phyloP scores from a whole-genome alignment of 2,329 filamentous ascomycete species.

The Fusarium brachygibbosum region DNA sequence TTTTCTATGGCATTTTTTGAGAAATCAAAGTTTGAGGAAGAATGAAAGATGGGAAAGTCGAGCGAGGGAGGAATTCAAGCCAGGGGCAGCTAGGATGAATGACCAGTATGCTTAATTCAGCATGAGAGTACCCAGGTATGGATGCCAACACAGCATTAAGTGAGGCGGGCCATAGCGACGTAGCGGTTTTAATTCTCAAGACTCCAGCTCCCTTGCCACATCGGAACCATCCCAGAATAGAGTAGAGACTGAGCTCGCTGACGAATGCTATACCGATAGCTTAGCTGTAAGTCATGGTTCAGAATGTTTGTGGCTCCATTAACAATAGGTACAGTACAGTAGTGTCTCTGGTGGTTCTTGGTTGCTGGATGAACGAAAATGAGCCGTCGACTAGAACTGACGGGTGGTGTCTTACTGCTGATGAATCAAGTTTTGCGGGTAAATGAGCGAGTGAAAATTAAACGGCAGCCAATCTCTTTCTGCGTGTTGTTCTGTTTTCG shows the following conservation, averaged over 20 bases:
- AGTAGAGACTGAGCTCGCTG: conserved; percentile 18
- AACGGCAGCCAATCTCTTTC: conserved; percentile 20
- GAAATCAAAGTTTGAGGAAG: conserved; percentile 11
- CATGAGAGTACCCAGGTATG: conserved; percentile 1
- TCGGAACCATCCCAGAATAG: conserved; percentile 17
- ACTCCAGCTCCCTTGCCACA: conserved; percentile 38
- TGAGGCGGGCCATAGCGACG: conserved; percentile 39
- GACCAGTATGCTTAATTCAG: conserved; percentile 16
- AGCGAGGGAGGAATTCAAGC: conserved; percentile 6
- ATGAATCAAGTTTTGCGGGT: conserved; percentile 35
- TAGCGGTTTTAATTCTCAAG: conserved; percentile 23
- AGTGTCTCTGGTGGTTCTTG: conserved; percentile 1
- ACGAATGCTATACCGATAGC: conserved; percentile 27
- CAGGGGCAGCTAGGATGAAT: not conserved
- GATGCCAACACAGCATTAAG: conserved; percentile 27
- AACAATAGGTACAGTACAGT: conserved; percentile 1
- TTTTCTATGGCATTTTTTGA: conserved; percentile 15
- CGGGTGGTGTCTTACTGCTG: conserved; percentile 26
- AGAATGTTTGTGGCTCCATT: conserved; percentile 28
- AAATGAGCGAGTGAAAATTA: conserved; percentile 23
- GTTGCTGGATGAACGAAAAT: conserved; percentile 41
- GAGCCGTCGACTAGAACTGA: conserved; percentile 16
- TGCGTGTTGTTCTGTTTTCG: conserved; percentile 39
- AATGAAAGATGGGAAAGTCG: conserved; percentile 5
- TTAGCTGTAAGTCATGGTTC: not conserved